phyloP scores from a whole-genome alignment of 768 basidiomycete species.

The Psilocybe tampanensis region DNA sequence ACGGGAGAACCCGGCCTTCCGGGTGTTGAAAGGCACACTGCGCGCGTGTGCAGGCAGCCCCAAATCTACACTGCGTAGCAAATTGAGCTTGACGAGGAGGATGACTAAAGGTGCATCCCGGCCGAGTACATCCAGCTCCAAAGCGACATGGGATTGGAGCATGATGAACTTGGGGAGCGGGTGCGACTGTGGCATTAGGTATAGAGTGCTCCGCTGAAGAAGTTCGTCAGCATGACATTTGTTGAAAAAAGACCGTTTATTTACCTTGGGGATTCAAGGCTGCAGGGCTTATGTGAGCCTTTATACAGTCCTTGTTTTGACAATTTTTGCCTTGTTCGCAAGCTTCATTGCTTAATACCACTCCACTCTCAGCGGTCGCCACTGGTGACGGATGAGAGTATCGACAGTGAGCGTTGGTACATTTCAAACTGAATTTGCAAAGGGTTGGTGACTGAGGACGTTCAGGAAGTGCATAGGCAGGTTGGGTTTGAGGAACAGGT shows the following conservation, averaged over 20 bases:
- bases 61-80: slow-evolving; percentile 76
- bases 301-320: slow-evolving; percentile 92
- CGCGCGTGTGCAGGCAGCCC: slow-evolving; percentile 81
- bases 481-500: slow-evolving; percentile 26
- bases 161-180: slow-evolving; percentile 30
- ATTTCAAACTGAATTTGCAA: slow-evolving; percentile 93
- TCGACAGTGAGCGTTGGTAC: slow-evolving; percentile 86
- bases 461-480: slow-evolving; percentile 64
- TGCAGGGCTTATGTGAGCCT: slow-evolving; percentile 89
- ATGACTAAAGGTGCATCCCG: slow-evolving; percentile 70
- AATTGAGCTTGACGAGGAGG: slow-evolving; percentile 50
- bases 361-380: slow-evolving; percentile 91
- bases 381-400: slow-evolving; percentile 98
- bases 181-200: slow-evolving; percentile 30
- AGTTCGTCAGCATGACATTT: slow-evolving; percentile 11
- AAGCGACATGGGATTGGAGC: slow-evolving; percentile 61
- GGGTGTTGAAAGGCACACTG: slow-evolving; percentile 93
- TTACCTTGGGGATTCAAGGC: slow-evolving; percentile 67
- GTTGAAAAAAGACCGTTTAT: slow-evolving; percentile 16
- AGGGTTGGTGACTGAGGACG: slow-evolving; percentile 86
- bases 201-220: slow-evolving; percentile 40
- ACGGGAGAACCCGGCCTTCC: slow-evolving; percentile 78
- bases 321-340: slow-evolving; percentile 91
- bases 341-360: slow-evolving; percentile 92
- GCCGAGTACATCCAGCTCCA: slow-evolving; percentile 70